A percentile compares a stretch with the other conserved stretches of the same genome.
Conservation (phyloP, 345 rosid genomes). For the Citrus medica region DNA sequence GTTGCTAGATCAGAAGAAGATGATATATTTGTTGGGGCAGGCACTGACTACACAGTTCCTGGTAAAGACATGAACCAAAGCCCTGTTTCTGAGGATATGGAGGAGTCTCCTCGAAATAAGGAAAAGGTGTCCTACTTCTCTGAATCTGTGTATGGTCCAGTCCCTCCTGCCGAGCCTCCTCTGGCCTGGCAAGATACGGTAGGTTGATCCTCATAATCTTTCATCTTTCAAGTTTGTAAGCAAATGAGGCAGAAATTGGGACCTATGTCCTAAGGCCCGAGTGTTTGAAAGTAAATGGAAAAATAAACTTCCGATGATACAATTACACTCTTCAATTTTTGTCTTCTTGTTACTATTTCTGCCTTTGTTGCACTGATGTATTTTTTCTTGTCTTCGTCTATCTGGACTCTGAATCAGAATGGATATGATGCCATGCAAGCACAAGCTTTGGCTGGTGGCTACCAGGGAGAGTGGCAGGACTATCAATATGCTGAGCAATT, state of each 20-base stretch:
- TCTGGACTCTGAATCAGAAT: slow-evolving; percentile 37
- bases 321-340: background rate
- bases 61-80: slow-evolving; percentile 77
- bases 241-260: background rate
- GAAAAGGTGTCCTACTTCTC: slow-evolving; percentile 66
- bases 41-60: slow-evolving; percentile 70
- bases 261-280: background rate
- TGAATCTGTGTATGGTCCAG: slow-evolving; percentile 82
- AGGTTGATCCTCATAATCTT: slow-evolving; percentile 17
- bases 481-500: slow-evolving; percentile 88
- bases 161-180: slow-evolving; percentile 62
- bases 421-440: slow-evolving; percentile 75
- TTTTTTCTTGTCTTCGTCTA: background rate
- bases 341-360: background rate
- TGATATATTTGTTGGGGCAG: slow-evolving; percentile 91
- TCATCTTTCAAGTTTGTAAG: background rate
- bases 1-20: slow-evolving; percentile 68
- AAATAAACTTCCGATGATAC: background rate
- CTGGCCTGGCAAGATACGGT: slow-evolving; percentile 86
- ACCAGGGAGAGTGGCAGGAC: slow-evolving; percentile 88
- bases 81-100: slow-evolving; percentile 98
- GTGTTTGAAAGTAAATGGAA: background rate
- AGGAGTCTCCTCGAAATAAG: slow-evolving; percentile 90
- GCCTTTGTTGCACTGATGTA: background rate
- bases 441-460: slow-evolving; percentile 65